Conservation (phyloP, 106 monocot genomes). For the Triglochin maritima region DNA sequence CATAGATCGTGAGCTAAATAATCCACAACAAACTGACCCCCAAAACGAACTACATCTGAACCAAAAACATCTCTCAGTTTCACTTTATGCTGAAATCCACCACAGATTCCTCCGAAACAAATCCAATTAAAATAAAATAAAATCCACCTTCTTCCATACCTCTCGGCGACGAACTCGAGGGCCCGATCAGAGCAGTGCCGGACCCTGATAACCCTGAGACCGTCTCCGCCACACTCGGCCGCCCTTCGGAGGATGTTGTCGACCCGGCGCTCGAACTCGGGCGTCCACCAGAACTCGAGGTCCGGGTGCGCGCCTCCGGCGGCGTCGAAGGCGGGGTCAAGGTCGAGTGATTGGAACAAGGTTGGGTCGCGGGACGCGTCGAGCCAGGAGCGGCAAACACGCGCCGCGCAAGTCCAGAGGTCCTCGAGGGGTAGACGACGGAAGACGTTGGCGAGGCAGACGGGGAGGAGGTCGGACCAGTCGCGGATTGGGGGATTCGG, state of each 20-base stretch:
- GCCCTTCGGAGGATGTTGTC: constrained; percentile 52
- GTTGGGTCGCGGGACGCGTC: constrained; percentile 51
- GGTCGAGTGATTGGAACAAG: constrained; percentile 49
- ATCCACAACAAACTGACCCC: not conserved
- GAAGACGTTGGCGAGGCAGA: constrained; percentile 63
- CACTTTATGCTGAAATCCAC: not conserved
- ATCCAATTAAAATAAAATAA: not conserved
- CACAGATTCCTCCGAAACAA: too few species aligned
- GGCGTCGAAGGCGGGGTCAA: constrained; percentile 48
- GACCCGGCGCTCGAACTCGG: constrained; percentile 60
- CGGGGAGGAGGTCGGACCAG: constrained; percentile 73
- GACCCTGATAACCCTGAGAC: constrained; percentile 36
- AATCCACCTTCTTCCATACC: constrained; percentile 20
- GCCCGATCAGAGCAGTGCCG: constrained; percentile 75
- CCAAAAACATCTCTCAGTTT: not conserved
- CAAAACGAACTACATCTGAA: not conserved
- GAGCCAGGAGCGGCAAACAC: constrained; percentile 56
- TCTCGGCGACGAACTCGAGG: constrained; percentile 38
- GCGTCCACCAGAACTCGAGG: constrained; percentile 64
- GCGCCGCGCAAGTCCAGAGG: constrained; percentile 48
- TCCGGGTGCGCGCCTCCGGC: constrained; percentile 29
- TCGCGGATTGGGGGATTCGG: constrained; percentile 5
- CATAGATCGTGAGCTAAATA: not conserved
- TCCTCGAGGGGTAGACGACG: constrained; percentile 44
- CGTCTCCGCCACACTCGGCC: constrained; percentile 29